A percentile compares a stretch with the other conserved stretches of the same genome.
Conservation (phyloP, 208 protist species). For the Tritrichomonas musculus region DNA sequence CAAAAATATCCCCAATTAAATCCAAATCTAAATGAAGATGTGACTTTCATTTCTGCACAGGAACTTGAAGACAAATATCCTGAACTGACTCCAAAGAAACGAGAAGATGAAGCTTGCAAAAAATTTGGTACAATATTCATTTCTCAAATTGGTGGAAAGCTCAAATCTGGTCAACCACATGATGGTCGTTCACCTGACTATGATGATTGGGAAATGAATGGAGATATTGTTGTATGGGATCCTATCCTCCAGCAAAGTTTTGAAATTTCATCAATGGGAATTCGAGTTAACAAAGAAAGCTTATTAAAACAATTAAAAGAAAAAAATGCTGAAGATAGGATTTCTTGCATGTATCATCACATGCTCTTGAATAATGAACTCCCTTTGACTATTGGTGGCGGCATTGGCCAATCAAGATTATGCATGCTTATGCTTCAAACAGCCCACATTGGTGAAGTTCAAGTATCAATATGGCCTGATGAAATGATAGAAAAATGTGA, state of each 20-base stretch:
- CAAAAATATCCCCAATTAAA: neutral
- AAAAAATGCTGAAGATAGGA: neutral
- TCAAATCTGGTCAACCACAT: conserved; percentile 37
- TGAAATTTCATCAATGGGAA: conserved; percentile 42
- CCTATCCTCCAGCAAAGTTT: conserved; percentile 18
- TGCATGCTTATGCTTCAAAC: neutral
- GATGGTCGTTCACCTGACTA: conserved; percentile 47
- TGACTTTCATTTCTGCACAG: conserved; percentile 46
- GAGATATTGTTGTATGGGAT: conserved; percentile 52
- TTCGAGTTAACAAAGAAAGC: conserved; percentile 21
- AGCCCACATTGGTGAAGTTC: neutral
- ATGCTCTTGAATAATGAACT: conserved; percentile 16
- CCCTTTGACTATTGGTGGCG: conserved; percentile 37
- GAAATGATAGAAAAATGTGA: too few relatives aligned
- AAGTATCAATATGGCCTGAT: neutral
- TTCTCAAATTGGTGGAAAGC: conserved; percentile 37
- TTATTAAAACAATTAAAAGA: conserved; percentile 28
- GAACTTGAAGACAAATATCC: conserved; percentile 45
- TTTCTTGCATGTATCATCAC: neutral
- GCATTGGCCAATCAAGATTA: conserved; percentile 37
- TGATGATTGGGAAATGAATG: conserved; percentile 51
- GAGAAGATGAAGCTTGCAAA: conserved; percentile 43
- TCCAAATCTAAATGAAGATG: conserved; percentile 29
- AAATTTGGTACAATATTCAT: conserved; percentile 47
- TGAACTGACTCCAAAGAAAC: conserved; percentile 41